Conservation (phyloP, 2,329 filamentous ascomycete species). For the Alternaria consortialis region DNA sequence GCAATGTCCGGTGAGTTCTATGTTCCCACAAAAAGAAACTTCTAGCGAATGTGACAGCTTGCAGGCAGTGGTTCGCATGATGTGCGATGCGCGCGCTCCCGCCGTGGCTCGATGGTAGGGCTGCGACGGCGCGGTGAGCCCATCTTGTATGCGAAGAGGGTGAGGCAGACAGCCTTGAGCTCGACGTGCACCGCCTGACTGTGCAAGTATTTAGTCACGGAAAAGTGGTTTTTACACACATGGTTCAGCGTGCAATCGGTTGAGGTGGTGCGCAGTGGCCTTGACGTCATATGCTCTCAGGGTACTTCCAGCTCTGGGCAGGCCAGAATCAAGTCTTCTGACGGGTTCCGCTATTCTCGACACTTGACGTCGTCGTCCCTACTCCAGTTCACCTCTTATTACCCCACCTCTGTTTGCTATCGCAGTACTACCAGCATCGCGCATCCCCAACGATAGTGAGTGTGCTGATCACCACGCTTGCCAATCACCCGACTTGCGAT, state of each 20-base stretch:
- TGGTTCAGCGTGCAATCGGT: slow-evolving; percentile 4
- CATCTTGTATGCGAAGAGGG: neutral
- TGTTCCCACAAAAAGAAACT: slow-evolving; percentile 14
- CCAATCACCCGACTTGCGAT: slow-evolving; percentile 30
- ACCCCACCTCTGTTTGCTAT: slow-evolving; percentile 12
- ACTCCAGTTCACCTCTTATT: slow-evolving; percentile 23
- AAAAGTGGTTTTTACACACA: neutral
- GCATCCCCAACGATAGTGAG: slow-evolving; percentile 12
- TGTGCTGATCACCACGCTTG: slow-evolving; percentile 24
- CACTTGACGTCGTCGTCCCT: slow-evolving; percentile 23
- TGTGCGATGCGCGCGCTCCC: slow-evolving; percentile 14
- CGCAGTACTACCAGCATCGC: slow-evolving; percentile 12
- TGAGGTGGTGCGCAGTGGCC: slow-evolving; percentile 3
- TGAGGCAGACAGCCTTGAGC: slow-evolving; percentile 10
- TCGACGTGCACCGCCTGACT: slow-evolving; percentile 7
- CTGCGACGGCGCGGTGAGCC: slow-evolving; percentile 24
- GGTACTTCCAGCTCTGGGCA: slow-evolving; percentile 13
- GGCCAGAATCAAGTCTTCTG: slow-evolving; percentile 24
- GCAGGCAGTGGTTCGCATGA: slow-evolving; percentile 28
- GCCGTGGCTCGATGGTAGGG: slow-evolving; percentile 8
- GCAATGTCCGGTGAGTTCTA: slow-evolving; percentile 22
- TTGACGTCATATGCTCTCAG: slow-evolving; percentile 13
- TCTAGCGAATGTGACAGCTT: slow-evolving; percentile 15
- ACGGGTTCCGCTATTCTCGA: slow-evolving; percentile 21
- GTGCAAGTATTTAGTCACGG: slow-evolving; percentile 8